phyloP scores from a whole-genome alignment of 1,284 basidiomycete species.

The Trichosporon ovoides region DNA sequence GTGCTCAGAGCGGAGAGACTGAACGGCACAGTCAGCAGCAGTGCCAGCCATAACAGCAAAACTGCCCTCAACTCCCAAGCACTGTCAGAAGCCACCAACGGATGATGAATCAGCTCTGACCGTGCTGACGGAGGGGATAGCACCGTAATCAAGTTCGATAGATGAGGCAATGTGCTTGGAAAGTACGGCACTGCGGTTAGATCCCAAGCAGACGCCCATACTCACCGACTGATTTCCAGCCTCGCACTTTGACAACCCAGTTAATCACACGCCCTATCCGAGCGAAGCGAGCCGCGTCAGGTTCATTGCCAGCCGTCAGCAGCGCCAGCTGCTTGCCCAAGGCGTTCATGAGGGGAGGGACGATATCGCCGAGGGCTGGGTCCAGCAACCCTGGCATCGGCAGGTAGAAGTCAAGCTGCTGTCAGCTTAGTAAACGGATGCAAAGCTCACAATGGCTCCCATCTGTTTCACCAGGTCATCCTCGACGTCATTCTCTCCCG shows the following conservation, averaged over 20 bases:
- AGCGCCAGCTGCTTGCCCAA: constrained; percentile 59
- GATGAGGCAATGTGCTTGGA: constrained; percentile 78
- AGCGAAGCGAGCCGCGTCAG: constrained; percentile 50
- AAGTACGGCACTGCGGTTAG: constrained; percentile 69
- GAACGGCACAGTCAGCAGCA: constrained; percentile 93
- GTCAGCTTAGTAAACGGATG: neutral
- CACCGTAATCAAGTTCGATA: constrained; percentile 67
- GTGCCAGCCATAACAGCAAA: constrained; percentile 83
- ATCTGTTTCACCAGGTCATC: constrained; percentile 53
- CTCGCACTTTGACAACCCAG: constrained; percentile 79
- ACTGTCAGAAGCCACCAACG: constrained; percentile 27
- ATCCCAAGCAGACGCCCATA: constrained; percentile 26
- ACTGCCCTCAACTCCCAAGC: constrained; percentile 80
- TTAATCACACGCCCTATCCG: constrained; percentile 67
- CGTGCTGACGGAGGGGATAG: constrained; percentile 55
- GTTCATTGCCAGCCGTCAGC: constrained; percentile 50
- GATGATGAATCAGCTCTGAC: constrained; percentile 37
- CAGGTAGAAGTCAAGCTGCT: constrained; percentile 81
- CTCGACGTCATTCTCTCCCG: constrained; percentile 52
- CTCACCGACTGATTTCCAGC: constrained; percentile 87
- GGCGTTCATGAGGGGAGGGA: constrained; percentile 67
- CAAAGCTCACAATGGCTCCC: constrained; percentile 40
- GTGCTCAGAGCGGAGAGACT: constrained; percentile 68
- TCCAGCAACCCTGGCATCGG: constrained; percentile 93
- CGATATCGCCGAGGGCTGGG: constrained; percentile 77